phyloP scores from a whole-genome alignment of 1,139 yeast species.

The Debaryomycetaceae sp. region DNA sequence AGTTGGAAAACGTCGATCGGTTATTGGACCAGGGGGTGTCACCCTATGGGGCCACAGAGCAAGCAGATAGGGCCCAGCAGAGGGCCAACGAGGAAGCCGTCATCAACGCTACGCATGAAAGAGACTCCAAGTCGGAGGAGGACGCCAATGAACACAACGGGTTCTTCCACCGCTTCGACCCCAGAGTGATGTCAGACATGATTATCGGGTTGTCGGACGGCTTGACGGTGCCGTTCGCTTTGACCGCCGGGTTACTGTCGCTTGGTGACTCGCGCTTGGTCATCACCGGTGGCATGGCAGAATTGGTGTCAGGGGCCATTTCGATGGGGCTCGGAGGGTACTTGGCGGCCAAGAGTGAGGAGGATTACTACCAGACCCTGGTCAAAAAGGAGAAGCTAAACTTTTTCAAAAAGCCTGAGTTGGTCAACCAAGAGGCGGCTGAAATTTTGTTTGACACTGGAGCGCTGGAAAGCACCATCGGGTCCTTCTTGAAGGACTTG shows the following conservation, averaged over 20 bases:
- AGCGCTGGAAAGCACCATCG: conserved; percentile 61
- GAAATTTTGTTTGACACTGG: conserved; percentile 70
- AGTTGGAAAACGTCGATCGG: conserved; percentile 30
- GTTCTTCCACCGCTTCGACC: conserved; percentile 47
- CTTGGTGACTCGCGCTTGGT: conserved; percentile 72
- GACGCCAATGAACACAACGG: conserved; percentile 23
- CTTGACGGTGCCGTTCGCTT: conserved; percentile 78
- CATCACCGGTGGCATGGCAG: conserved; percentile 84
- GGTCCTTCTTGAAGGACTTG: conserved; percentile 63
- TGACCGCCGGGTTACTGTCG: conserved; percentile 77
- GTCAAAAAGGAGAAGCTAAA: conserved; percentile 67
- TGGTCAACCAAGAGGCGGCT: conserved; percentile 62
- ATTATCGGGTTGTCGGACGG: conserved; percentile 81
- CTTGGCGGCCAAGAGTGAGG: conserved; percentile 76
- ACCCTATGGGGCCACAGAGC: conserved; percentile 38
- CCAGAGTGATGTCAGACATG: conserved; percentile 75
- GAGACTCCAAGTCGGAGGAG: conserved; percentile 18
- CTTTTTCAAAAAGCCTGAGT: conserved; percentile 62
- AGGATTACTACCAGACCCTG: conserved; percentile 65
- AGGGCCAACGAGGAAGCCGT: conserved; percentile 39
- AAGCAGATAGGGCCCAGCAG: conserved; percentile 32
- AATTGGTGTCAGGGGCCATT: conserved; percentile 75
- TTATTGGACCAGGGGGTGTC: conserved; percentile 29
- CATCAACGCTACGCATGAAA: conserved; percentile 21
- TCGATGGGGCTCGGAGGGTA: conserved; percentile 86